Base-by-base conservation (phyloP, 768 basidiomycete genomes). In the Russula earlei region DNA sequence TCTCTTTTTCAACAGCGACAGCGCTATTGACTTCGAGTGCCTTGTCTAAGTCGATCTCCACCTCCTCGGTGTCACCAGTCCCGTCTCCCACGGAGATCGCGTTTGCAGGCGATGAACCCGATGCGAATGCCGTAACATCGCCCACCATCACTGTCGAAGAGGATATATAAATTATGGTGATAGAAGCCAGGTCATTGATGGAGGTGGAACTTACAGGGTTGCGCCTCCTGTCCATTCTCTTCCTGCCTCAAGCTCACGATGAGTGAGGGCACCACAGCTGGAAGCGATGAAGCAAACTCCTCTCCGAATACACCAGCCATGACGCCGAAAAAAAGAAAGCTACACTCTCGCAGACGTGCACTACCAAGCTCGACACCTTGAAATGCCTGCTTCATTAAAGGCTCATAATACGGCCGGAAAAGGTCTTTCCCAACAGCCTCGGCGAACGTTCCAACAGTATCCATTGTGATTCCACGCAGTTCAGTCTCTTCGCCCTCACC, bases 1-100 rank as follows among this genome's bases (percentile, higher is more conserved):
- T 96, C 75, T 99, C 96, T 72, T 99, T 99, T 77, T 99, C 96
- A 54, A 98, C 92, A 41, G 94, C 94, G 62, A 98, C 86, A 20
- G 93, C 94, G 64, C 87, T 91, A 75, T 93, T 95, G 59, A 94
- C 91, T 59, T 92, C 89, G 66, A 92, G 79, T 70, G 91, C 76
- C 70, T 91, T 91, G 64, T 91, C 90, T 48, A 91, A 70, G 64
- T 92, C 89, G 43, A 72, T 63, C 50, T 91, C 87, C 56, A 91
- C 89, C 55, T 83, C 70, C 58, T 89, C 85, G 33, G 45, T 5
- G 59, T 74, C 77, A n/a, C 78, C 77, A 62, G 66, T 71, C 60
- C 80, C 84, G 37, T 82, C 81, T 53, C 77, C 74, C 42, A 86
- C 71, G 38, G 79, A 68, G 64, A 87, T 87, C 22, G 87, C 82